Evolutionary conservation across 352 stramenopile species (phyloP).

Genomic region (Pythium guiyangense): DNA sequence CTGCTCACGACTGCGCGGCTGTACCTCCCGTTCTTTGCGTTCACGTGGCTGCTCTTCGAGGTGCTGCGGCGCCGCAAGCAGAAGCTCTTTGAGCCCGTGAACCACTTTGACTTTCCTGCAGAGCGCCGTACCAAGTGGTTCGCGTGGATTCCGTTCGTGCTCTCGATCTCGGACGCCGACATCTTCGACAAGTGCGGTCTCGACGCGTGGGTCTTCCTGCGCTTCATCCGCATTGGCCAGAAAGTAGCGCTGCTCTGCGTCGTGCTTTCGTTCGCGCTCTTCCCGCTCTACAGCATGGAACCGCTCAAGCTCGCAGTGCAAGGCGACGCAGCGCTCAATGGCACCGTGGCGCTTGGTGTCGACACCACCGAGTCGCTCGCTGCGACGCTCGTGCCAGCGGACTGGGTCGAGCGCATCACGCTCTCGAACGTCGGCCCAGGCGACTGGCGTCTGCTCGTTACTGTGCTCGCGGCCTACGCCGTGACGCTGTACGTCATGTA

Average conservation of each 20-base stretch:
- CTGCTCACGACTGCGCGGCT: conserved; percentile 53
- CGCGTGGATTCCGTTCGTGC: conserved; percentile 62
- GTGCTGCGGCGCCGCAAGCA: conserved; percentile 36
- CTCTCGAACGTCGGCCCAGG: conserved; percentile 61
- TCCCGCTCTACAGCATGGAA: conserved; percentile 61
- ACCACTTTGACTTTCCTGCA: conserved; percentile 34
- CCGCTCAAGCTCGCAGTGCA: conserved; percentile 27
- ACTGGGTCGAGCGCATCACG: conserved; percentile 63
- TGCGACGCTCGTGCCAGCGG: conserved; percentile 30
- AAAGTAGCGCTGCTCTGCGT: conserved; percentile 59
- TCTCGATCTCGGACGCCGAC: conserved; percentile 41
- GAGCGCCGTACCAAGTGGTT: conserved; percentile 29
- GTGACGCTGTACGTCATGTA: conserved; percentile 55
- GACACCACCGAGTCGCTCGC: conserved; percentile 15
- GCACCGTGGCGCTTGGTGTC: conserved; percentile 18
- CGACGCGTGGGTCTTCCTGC: conserved; percentile 71
- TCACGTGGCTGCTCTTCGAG: conserved; percentile 58
- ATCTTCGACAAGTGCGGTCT: conserved; percentile 61
- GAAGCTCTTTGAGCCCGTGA: conserved; percentile 44
- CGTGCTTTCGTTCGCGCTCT: conserved; percentile 52
- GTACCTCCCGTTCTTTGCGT: conserved; percentile 59
- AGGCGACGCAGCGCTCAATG: conserved; percentile 18
- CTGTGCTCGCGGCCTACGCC: conserved; percentile 43
- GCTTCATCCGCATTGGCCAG: conserved; percentile 65
- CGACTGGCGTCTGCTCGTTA: conserved; percentile 61